A percentile compares a stretch with the other conserved stretches of the same genome.
phyloP scores from a whole-genome alignment of 768 basidiomycete species.

The Rhizopogon vinicolor region DNA sequence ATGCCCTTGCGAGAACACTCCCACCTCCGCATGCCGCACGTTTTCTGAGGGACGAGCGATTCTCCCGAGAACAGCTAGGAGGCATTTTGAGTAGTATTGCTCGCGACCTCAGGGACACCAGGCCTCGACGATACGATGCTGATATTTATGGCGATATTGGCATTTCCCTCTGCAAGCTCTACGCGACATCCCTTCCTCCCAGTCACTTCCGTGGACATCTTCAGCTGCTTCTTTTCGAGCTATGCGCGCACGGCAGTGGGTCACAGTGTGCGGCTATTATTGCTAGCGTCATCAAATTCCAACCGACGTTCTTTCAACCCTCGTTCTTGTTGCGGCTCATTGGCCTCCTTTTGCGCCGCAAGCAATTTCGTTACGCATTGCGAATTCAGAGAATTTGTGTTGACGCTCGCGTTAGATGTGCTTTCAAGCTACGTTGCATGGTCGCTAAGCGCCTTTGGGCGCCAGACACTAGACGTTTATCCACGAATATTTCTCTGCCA shows the following conservation, averaged over 20 bases:
- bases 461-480: not conserved
- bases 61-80: slow-evolving; percentile 29
- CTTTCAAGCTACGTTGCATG: not conserved
- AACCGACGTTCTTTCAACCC: slow-evolving; percentile 36
- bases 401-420: not conserved
- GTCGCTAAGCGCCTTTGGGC: not conserved
- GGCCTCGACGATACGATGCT: slow-evolving; percentile 25
- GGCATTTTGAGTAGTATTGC: slow-evolving; percentile 36
- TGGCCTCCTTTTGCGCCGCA: slow-evolving; percentile 34
- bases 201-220: slow-evolving; percentile 39
- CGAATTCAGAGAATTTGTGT: not conserved
- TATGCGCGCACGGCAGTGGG: slow-evolving; percentile 34
- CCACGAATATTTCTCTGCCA: not conserved
- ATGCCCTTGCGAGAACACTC: slow-evolving; percentile 27
- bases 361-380: slow-evolving; percentile 28
- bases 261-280: slow-evolving; percentile 34
- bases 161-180: slow-evolving; percentile 32
- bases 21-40: slow-evolving; percentile 20
- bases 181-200: slow-evolving; percentile 27
- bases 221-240: slow-evolving; percentile 38
- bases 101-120: slow-evolving; percentile 29
- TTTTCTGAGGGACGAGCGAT: slow-evolving; percentile 28
- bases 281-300: slow-evolving; percentile 29
- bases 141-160: slow-evolving; percentile 29
- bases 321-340: slow-evolving; percentile 33